Evolutionary conservation across 352 stramenopile genomes (phyloP).

Genomic region (Phytophthora tubulina): DNA sequence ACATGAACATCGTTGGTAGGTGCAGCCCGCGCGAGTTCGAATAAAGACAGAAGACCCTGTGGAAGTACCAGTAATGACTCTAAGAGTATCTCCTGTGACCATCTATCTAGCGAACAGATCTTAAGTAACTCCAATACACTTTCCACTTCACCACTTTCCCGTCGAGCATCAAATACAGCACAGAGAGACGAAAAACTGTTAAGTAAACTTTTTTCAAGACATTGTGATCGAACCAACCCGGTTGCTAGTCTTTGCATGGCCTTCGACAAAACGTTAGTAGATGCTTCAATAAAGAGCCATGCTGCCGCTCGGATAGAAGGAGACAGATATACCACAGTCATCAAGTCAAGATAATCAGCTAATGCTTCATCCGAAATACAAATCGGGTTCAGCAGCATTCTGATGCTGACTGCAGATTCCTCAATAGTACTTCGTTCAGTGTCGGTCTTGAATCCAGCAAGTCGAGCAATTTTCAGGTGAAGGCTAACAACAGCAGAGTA

Average conservation of each 20-base stretch:
- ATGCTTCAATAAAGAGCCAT: conserved; percentile 29
- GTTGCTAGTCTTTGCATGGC: conserved; percentile 21
- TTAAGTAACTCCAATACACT: conserved; percentile 25
- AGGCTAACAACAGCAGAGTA: conserved; percentile 28
- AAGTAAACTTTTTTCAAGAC: conserved; percentile 31
- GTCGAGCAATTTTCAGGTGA: conserved; percentile 29
- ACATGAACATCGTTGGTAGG: conserved; percentile 7
- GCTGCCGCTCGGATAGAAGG: conserved; percentile 17
- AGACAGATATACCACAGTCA: conserved; percentile 6
- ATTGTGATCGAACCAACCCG: conserved; percentile 7
- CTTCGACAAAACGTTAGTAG: conserved; percentile 3
- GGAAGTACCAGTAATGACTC: conserved; percentile 33
- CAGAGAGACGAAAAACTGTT: conserved; percentile 28
- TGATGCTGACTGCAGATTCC: conserved; percentile 9
- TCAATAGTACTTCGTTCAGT: conserved; percentile 12
- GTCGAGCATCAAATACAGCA: conserved; percentile 4
- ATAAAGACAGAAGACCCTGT: conserved; percentile 33
- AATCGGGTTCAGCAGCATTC: conserved; percentile 25
- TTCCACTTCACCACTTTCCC: conserved; percentile 26
- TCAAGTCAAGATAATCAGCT: conserved; percentile 30
- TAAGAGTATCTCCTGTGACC: conserved; percentile 31
- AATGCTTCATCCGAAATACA: conserved; percentile 31
- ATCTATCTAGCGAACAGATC: conserved; percentile 29
- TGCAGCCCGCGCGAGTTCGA: conserved; percentile 26
- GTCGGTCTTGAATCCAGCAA: conserved; percentile 6